Conservation (phyloP, 352 stramenopile genomes). For the Aphanomyces euteiches region DNA sequence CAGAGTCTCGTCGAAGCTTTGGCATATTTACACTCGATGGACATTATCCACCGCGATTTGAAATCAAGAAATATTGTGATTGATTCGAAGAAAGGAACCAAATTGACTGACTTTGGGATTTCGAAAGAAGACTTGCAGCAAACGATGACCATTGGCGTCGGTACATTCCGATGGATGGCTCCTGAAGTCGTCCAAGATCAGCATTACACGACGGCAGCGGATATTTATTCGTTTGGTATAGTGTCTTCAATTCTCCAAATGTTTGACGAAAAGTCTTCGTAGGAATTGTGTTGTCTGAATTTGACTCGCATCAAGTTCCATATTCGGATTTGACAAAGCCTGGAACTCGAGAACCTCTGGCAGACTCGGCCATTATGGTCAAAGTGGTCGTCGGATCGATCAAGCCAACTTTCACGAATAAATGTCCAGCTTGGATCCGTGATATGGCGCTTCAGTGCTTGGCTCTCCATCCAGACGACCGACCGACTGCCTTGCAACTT, state of each 20-base stretch:
- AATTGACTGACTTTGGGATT: slow-evolving; percentile 60
- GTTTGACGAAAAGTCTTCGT: no score
- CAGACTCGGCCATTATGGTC: no score
- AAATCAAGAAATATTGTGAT: slow-evolving; percentile 54
- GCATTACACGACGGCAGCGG: slow-evolving; percentile 12
- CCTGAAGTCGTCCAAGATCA: slow-evolving; percentile 24
- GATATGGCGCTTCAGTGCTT: no score
- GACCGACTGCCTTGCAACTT: no score
- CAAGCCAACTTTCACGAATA: no score
- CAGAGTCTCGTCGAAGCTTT: background rate
- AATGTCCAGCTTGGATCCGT: no score
- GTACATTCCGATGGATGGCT: slow-evolving; percentile 7
- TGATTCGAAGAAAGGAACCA: slow-evolving; percentile 41
- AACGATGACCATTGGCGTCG: slow-evolving; percentile 15
- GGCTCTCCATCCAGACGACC: no score
- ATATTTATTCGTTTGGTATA: slow-evolving; percentile 19
- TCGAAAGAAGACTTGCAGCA: slow-evolving; percentile 34
- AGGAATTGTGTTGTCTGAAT: slow-evolving; percentile 30
- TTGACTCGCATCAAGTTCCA: slow-evolving; percentile 14
- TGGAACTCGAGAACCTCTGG: no score
- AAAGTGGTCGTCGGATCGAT: no score
- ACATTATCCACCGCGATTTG: slow-evolving; percentile 41
- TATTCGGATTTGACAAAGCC: slow-evolving; percentile 3
- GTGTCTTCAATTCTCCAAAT: no score
- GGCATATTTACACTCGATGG: background rate